A percentile compares a stretch with the other conserved stretches of the same genome.
Evolutionary conservation across 2,329 filamentous ascomycete species (phyloP).

Genomic region (Falciphora oryzae): DNA sequence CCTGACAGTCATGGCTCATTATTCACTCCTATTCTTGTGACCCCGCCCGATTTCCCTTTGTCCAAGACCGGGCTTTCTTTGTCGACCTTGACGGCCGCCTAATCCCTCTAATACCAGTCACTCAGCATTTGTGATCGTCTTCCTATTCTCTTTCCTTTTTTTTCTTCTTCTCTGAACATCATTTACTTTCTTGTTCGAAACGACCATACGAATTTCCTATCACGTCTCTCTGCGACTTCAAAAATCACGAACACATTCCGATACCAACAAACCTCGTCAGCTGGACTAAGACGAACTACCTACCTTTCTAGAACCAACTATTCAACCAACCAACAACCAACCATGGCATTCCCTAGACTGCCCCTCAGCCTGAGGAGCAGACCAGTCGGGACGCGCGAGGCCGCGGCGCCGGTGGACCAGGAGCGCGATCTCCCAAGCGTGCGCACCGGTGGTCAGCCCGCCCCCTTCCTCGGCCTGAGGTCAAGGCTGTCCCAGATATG

Average conservation of each 20-base stretch:
- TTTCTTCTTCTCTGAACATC: neutral
- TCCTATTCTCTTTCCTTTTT: conserved; percentile 9
- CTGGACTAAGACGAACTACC: conserved; percentile 18
- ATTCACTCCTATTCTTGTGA: neutral
- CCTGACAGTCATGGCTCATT: neutral
- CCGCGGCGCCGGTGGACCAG: conserved; percentile 23
- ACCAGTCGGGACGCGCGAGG: conserved; percentile 28
- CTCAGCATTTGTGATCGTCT: neutral
- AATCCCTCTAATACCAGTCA: neutral
- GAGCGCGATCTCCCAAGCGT: conserved; percentile 24
- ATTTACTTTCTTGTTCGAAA: conserved; percentile 13
- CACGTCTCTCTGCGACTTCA: neutral
- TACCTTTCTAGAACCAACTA: conserved; percentile 18
- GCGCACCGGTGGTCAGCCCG: conserved; percentile 54
- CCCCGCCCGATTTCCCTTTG: neutral
- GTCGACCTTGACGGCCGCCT: neutral
- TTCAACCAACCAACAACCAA: conserved; percentile 9
- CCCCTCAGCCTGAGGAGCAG: conserved; percentile 25
- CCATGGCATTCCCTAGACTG: conserved; percentile 22
- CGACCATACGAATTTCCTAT: neutral
- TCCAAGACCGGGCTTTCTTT: neutral
- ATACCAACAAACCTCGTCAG: conserved; percentile 8
- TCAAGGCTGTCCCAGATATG: conserved; percentile 91
- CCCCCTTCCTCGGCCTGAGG: conserved; percentile 83
- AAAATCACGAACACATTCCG: neutral